Conservation (phyloP, 1,284 basidiomycete species). For the Mycena citricolor region DNA sequence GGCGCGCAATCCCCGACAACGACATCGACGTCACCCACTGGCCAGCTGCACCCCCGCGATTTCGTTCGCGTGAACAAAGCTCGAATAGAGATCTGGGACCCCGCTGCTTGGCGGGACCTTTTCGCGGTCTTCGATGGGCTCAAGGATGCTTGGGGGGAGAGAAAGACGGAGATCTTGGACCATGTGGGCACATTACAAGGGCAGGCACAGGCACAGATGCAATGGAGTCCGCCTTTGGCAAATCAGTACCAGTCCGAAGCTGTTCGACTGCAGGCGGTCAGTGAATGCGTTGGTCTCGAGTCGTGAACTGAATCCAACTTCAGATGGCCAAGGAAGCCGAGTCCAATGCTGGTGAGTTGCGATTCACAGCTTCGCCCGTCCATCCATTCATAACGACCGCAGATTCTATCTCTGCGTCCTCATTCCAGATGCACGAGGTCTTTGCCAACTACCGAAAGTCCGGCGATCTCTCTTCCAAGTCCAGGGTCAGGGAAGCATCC, state of each 20-base stretch:
- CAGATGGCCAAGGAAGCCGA: slow-evolving; percentile 55
- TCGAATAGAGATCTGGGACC: slow-evolving; percentile 59
- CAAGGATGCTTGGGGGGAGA: slow-evolving; percentile 49
- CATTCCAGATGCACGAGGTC: slow-evolving; percentile 61
- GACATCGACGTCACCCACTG: slow-evolving; percentile 33
- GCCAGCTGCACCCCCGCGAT: slow-evolving; percentile 53
- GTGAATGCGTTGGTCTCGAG: slow-evolving; percentile 26
- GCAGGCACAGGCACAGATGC: slow-evolving; percentile 43
- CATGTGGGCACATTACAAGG: slow-evolving; percentile 41
- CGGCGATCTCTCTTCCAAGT: slow-evolving; percentile 53
- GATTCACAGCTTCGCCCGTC: background rate
- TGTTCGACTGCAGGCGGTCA: slow-evolving; percentile 47
- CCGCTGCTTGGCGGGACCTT: slow-evolving; percentile 58
- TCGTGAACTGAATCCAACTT: slow-evolving; percentile 3
- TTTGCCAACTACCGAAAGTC: slow-evolving; percentile 59
- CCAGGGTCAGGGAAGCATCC: slow-evolving; percentile 57
- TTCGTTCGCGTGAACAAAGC: slow-evolving; percentile 53
- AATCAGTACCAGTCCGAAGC: slow-evolving; percentile 50
- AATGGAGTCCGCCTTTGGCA: slow-evolving; percentile 41
- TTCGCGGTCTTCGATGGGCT: slow-evolving; percentile 50
- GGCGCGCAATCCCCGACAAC: slow-evolving; percentile 22
- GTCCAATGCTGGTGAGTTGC: slow-evolving; percentile 44
- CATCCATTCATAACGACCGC: slow-evolving; percentile 5
- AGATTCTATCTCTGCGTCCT: slow-evolving; percentile 57
- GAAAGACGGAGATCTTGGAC: slow-evolving; percentile 46